Evolutionary conservation across 2,329 filamentous ascomycete species (phyloP).

Genomic region (Alternaria brassicicola): DNA sequence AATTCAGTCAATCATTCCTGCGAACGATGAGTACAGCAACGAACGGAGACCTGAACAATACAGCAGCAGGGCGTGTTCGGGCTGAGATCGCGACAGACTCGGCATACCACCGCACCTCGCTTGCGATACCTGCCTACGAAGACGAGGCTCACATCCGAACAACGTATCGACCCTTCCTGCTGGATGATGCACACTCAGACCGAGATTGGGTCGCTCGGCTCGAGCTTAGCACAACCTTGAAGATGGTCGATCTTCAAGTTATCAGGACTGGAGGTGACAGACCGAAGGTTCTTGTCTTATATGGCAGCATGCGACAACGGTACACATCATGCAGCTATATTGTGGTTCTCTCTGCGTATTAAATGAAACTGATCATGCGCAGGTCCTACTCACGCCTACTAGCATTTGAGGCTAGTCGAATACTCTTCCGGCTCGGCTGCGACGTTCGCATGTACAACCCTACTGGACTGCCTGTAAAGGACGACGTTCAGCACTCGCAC

Average conservation of each 20-base stretch:
- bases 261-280: slow-evolving; percentile 45
- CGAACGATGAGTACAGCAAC: slow-evolving; percentile 10
- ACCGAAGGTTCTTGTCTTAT: slow-evolving; percentile 63
- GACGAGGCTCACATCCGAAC: slow-evolving; percentile 57
- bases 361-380: slow-evolving; percentile 4
- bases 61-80: slow-evolving; percentile 21
- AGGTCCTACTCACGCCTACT: slow-evolving; percentile 67
- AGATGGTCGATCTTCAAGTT: slow-evolving; percentile 59
- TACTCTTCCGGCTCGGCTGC: slow-evolving; percentile 68
- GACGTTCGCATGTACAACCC: slow-evolving; percentile 70
- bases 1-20: background rate
- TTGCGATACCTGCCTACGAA: slow-evolving; percentile 55
- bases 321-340: slow-evolving; percentile 6
- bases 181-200: slow-evolving; percentile 44
- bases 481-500: slow-evolving; percentile 64
- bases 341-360: background rate
- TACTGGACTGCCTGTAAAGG: slow-evolving; percentile 64
- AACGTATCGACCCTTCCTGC: slow-evolving; percentile 64
- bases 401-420: slow-evolving; percentile 64
- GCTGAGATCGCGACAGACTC: slow-evolving; percentile 20
- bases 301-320: slow-evolving; percentile 62
- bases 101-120: slow-evolving; percentile 28
- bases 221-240: slow-evolving; percentile 60
- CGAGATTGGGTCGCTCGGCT: slow-evolving; percentile 64
- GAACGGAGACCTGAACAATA: slow-evolving; percentile 36